A percentile compares a stretch with the other conserved stretches of the same genome.
phyloP scores from a whole-genome alignment of 331 rosid genomes.

The Erythrophleum ivorense region DNA sequence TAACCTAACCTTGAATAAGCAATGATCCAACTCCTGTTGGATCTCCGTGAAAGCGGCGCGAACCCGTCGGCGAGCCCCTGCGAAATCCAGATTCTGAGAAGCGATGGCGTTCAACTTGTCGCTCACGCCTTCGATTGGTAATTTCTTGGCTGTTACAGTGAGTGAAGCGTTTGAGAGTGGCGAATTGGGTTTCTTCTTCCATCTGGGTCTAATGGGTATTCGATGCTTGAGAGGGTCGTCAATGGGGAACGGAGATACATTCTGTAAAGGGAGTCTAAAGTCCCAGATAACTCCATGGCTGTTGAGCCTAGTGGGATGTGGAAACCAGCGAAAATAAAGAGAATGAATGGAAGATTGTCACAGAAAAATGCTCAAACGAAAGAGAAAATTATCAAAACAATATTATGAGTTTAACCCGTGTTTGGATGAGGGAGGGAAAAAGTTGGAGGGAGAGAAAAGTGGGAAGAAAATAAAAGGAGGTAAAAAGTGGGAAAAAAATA shows the following conservation, averaged over 20 bases:
- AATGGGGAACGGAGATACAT: slow-evolving; percentile 39
- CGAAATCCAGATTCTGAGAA: slow-evolving; percentile 63
- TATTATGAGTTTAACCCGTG: too few relatives aligned
- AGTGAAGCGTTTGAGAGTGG: slow-evolving; percentile 18
- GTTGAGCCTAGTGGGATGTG: background rate
- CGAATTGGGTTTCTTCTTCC: slow-evolving; percentile 1
- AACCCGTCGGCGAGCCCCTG: slow-evolving; percentile 64
- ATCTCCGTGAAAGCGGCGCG: slow-evolving; percentile 60
- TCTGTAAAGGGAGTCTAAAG: slow-evolving; percentile 44
- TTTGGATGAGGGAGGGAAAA: too few relatives aligned
- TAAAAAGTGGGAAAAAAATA: too few relatives aligned
- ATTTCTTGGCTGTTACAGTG: slow-evolving; percentile 38
- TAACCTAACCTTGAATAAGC: slow-evolving; percentile 69
- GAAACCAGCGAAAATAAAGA: background rate
- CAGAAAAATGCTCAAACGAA: background rate
- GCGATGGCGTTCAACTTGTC: slow-evolving; percentile 62
- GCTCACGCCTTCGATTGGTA: slow-evolving; percentile 54
- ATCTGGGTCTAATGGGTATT: slow-evolving; percentile 31
- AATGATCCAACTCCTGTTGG: slow-evolving; percentile 71
- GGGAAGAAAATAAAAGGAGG: too few relatives aligned
- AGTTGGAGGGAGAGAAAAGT: too few relatives aligned
- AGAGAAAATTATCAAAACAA: background rate
- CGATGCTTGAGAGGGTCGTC: slow-evolving; percentile 29
- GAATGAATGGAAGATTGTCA: background rate
- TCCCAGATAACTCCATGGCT: slow-evolving; percentile 41